Evolutionary conservation across 345 rosid species (phyloP).

Genomic region (Linum lewisii): DNA sequence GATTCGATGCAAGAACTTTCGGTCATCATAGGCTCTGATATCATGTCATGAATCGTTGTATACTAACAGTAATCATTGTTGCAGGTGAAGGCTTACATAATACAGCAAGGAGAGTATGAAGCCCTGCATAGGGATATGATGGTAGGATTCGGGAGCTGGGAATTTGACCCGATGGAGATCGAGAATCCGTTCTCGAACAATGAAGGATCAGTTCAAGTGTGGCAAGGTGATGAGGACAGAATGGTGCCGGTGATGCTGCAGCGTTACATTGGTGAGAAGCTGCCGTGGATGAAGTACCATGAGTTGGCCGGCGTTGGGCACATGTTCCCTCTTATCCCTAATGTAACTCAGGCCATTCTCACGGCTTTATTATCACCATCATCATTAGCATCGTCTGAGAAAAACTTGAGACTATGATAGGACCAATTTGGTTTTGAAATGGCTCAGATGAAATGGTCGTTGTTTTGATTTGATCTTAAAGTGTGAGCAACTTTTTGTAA

Average conservation of each 20-base stretch:
- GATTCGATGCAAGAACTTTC: too few species aligned
- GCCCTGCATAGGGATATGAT: conserved; percentile 16
- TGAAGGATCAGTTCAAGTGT: conserved; percentile 23
- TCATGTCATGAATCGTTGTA: too few species aligned
- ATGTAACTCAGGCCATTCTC: not conserved
- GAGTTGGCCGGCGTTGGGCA: conserved; percentile 21
- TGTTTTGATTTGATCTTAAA: too few species aligned
- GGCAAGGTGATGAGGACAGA: conserved; percentile 23
- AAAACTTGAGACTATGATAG: too few species aligned
- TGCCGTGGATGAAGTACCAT: conserved; percentile 21
- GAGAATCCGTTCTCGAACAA: conserved; percentile 19
- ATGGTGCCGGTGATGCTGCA: conserved; percentile 19
- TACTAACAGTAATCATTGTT: too few species aligned
- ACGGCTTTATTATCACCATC: conserved; percentile 3
- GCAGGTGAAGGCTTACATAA: conserved; percentile 5
- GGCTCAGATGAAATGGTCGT: too few species aligned
- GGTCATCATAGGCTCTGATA: too few species aligned
- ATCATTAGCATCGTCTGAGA: not conserved
- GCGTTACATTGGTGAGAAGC: conserved; percentile 15
- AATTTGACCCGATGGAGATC: conserved; percentile 21
- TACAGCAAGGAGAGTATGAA: conserved; percentile 18
- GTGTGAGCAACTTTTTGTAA: too few species aligned
- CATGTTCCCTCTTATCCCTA: conserved; percentile 7
- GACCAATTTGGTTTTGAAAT: too few species aligned
- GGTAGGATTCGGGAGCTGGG: conserved; percentile 25